Base-by-base conservation (phyloP, 345 rosid species). In the Dipteronia sinensis region DNA sequence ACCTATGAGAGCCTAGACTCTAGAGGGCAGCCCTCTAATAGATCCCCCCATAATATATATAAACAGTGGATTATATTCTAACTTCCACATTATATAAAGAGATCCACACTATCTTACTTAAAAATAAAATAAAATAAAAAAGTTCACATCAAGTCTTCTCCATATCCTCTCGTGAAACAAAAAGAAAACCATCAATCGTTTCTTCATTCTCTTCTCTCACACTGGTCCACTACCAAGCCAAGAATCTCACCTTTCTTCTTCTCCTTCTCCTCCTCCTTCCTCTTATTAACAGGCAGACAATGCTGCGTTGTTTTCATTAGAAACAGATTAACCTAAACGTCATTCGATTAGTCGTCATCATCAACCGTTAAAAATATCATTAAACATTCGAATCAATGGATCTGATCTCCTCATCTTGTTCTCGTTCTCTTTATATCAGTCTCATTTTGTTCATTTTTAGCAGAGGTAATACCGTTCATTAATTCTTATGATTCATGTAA, bases 371-470 rank as follows among this genome's bases (percentile, higher is more conserved):
- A 22, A 38, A 44, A 29, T 10, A 76, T 25, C 10, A 15, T 27
- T 15, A 40, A 27, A 53, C 58, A 6, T 53, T 46, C 34, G 13
- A 34, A 58, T 42, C 8, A 86, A 86, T 88, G 88, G 74, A 81
- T 80, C 68, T 23, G 6, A 1, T 31, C 27, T 61, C 79, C 80
- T 72, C 68, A 22, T 20, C 67, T 53, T 64, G 58, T 46, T 64
- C 69, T 42, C 58, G 72, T 31, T 27, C 80, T 38, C 6, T 75
- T 0, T 80, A 8, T 65, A 63, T 83, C 76, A n/a, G 71, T 42
- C 81, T 89, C 71, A 44, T 76, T 67, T 64, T 84, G 51, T 75
- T 90, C 10, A 17, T 77, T 65, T 27, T 82, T 53, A 78, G 72
- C 82, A 79, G 68, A 83, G 88, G 93, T 86, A 1, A 27, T 1